A percentile compares a stretch with the other conserved stretches of the same genome.
phyloP scores from a whole-genome alignment of 495 filamentous ascomycete genomes.

The Penicillium parvum region DNA sequence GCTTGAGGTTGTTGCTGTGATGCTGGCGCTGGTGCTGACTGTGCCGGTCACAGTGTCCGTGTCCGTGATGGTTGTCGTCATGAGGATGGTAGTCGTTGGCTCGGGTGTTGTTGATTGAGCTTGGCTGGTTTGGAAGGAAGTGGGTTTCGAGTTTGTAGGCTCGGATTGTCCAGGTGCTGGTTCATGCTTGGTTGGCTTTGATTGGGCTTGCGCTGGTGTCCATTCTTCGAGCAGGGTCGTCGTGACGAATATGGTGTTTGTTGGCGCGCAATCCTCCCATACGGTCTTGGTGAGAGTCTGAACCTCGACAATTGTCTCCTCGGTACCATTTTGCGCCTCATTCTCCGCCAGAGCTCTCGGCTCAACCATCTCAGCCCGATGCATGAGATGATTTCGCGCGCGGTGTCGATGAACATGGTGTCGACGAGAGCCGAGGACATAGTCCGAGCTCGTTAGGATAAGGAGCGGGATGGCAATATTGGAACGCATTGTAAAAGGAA shows the following conservation, averaged over 20 bases:
- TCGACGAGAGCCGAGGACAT: slow-evolving; percentile 20
- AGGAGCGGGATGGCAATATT: slow-evolving; percentile 13
- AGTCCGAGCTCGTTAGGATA: slow-evolving; percentile 17
- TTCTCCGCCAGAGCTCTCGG: slow-evolving; percentile 7
- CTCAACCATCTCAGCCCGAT: slow-evolving; percentile 2
- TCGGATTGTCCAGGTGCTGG: neutral
- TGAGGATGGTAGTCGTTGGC: slow-evolving; percentile 10
- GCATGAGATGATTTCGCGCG: slow-evolving; percentile 11
- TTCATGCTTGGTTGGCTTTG: neutral
- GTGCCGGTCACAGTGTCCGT: slow-evolving; percentile 1
- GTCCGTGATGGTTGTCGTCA: slow-evolving; percentile 11
- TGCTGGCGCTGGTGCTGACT: neutral
- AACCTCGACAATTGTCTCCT: slow-evolving; percentile 17
- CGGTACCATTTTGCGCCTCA: slow-evolving; percentile 5
- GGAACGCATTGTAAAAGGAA: neutral
- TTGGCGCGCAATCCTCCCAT: slow-evolving; percentile 14
- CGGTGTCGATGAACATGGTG: slow-evolving; percentile 16
- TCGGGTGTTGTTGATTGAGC: neutral
- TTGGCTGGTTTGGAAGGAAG: neutral
- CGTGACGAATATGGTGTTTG: slow-evolving; percentile 11
- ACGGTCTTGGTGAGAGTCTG: slow-evolving; percentile 28
- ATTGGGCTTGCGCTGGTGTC: neutral
- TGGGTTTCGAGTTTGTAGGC: neutral
- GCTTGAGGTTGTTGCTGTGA: neutral
- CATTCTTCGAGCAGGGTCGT: slow-evolving; percentile 8